Evolutionary conservation across 1,284 basidiomycete species (phyloP).

Genomic region (Schizophyllum amplum): DNA sequence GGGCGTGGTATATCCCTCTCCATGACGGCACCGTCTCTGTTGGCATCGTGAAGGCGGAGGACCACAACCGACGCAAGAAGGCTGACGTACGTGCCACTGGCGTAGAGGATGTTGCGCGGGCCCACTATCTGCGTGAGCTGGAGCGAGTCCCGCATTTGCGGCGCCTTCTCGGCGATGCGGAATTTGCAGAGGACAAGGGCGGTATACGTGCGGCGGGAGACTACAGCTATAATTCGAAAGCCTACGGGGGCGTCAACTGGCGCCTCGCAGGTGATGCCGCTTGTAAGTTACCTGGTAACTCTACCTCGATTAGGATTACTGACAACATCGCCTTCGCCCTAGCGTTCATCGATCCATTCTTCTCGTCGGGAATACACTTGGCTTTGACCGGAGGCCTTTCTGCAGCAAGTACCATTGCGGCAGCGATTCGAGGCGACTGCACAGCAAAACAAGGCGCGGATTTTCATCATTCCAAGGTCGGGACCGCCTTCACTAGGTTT

Average conservation of each 20-base stretch:
- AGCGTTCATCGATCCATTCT: constrained; percentile 59
- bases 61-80: constrained; percentile 28
- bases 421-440: constrained; percentile 27
- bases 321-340: constrained; percentile 2
- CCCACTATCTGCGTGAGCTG: constrained; percentile 29
- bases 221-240: constrained; percentile 24
- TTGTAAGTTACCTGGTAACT: constrained; percentile 12
- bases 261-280: constrained; percentile 15
- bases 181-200: constrained; percentile 15
- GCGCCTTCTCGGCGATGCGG: constrained; percentile 18
- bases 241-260: constrained; percentile 19
- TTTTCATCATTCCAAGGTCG: constrained; percentile 36
- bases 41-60: constrained; percentile 32
- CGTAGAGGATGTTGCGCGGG: constrained; percentile 26
- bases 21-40: constrained; percentile 26
- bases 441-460: constrained; percentile 24
- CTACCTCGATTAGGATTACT: constrained; percentile 1
- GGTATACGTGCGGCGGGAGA: constrained; percentile 27
- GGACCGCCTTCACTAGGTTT: constrained; percentile 33
- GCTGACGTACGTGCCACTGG: constrained; percentile 23
- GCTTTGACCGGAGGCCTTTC: constrained; percentile 35
- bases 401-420: constrained; percentile 43
- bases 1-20: constrained; percentile 39
- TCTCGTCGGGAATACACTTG: constrained; percentile 43
- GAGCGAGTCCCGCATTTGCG: constrained; percentile 20